Conservation (phyloP, 2,329 filamentous ascomycete species). For the Chaetomium olivaceum region DNA sequence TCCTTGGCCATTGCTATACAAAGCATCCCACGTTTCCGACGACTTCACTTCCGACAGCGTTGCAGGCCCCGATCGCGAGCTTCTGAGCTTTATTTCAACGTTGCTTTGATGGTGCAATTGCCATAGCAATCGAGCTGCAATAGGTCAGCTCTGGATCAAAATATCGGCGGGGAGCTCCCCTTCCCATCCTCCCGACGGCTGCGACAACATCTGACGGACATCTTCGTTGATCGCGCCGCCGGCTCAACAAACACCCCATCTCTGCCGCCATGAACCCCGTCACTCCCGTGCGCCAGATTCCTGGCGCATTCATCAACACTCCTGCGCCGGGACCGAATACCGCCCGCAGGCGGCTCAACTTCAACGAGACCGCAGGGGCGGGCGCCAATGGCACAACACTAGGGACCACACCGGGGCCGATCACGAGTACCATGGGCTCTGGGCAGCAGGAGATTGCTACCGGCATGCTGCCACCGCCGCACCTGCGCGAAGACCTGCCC, state of each 20-base stretch:
- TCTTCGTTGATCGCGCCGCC: constrained; percentile 10
- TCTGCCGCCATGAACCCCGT: constrained; percentile 53
- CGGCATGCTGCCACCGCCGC: constrained; percentile 43
- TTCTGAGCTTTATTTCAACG: background rate
- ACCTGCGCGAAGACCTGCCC: constrained; percentile 50
- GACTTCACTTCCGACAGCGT: background rate
- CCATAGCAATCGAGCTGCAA: constrained; percentile 16
- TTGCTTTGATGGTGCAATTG: constrained; percentile 27
- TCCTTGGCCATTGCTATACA: constrained; percentile 21
- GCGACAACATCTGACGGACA: background rate
- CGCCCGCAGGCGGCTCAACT: constrained; percentile 53
- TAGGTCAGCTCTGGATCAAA: constrained; percentile 19
- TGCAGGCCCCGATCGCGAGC: constrained; percentile 11
- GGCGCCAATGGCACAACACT: constrained; percentile 10
- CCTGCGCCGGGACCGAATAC: constrained; percentile 62
- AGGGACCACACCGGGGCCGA: constrained; percentile 14
- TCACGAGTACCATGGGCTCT: constrained; percentile 26
- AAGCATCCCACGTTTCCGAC: constrained; percentile 17
- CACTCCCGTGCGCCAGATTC: constrained; percentile 71
- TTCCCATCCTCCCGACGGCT: constrained; percentile 2
- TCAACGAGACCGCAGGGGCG: constrained; percentile 37
- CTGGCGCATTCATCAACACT: constrained; percentile 75
- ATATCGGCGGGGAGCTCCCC: constrained; percentile 19
- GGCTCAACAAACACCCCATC: constrained; percentile 6
- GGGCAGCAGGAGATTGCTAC: constrained; percentile 15